Evolutionary conservation across 805 yeast genomes (phyloP).

Genomic region (Ogataea saltuana): DNA sequence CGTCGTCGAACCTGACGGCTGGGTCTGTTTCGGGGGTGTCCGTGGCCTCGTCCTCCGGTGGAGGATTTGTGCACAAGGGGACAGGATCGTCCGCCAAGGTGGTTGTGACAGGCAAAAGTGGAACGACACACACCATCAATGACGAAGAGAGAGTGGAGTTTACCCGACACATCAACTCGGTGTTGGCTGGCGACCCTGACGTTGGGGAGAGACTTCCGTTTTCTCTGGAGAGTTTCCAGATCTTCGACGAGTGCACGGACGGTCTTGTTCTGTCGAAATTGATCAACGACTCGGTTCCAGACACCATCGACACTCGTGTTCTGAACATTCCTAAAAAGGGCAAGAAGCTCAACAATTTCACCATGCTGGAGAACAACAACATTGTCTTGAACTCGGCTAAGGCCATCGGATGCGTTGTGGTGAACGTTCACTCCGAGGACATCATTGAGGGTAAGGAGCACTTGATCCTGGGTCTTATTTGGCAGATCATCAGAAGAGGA

Average conservation of each 20-base stretch:
- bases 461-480: slow-evolving; percentile 83
- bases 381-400: slow-evolving; percentile 97
- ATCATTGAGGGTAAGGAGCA: slow-evolving; percentile 92
- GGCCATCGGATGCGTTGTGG: slow-evolving; percentile 98
- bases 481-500: slow-evolving; percentile 98
- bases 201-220: slow-evolving; percentile 85
- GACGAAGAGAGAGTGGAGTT: slow-evolving; percentile 96
- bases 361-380: slow-evolving; percentile 95
- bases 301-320: slow-evolving; percentile 97
- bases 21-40: slow-evolving; percentile 27
- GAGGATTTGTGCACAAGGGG: slow-evolving; percentile 47
- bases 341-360: slow-evolving; percentile 85
- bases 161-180: slow-evolving; percentile 93
- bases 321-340: slow-evolving; percentile 82
- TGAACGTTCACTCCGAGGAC: slow-evolving; percentile 95
- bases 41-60: not conserved
- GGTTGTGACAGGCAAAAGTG: slow-evolving; percentile 81
- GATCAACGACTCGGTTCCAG: slow-evolving; percentile 97
- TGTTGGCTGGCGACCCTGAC: slow-evolving; percentile 83
- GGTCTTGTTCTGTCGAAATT: slow-evolving; percentile 90
- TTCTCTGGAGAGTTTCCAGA: slow-evolving; percentile 90
- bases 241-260: slow-evolving; percentile 95
- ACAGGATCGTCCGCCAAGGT: slow-evolving; percentile 64
- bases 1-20: slow-evolving; percentile 29
- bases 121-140: slow-evolving; percentile 93